A percentile compares a stretch with the other conserved stretches of the same genome.
These are phyloP conservation scores for Pleurotus ostreatus DNA, from an alignment of 768 basidiomycete species.

Conservation along the genomic window DNA sequence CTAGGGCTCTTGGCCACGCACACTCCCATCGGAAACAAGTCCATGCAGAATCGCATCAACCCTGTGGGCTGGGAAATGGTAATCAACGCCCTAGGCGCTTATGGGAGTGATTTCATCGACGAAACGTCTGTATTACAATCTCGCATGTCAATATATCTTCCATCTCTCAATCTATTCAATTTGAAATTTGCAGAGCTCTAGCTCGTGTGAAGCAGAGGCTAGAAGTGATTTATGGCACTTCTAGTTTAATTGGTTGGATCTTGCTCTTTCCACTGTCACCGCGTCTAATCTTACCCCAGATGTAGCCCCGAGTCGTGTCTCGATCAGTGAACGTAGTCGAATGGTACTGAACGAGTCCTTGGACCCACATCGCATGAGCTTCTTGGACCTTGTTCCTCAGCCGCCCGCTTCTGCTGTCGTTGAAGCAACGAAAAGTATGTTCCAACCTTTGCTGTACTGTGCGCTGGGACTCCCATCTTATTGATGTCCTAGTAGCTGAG, in stretches of 20 bases:
- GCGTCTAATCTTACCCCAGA: not conserved
- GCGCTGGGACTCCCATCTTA: too few relatives aligned
- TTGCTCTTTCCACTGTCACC: not conserved
- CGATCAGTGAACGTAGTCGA: not conserved
- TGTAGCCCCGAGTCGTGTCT: not conserved
- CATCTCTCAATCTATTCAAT: not conserved
- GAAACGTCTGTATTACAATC: constrained; percentile 25
- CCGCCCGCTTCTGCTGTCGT: not conserved
- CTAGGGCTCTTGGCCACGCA: constrained; percentile 53
- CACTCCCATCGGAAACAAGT: constrained; percentile 49
- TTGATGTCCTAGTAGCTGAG: too few relatives aligned
- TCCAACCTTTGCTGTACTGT: too few relatives aligned
- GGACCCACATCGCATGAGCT: not conserved
- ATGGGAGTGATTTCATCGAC: constrained; percentile 30
- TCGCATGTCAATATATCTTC: not conserved
- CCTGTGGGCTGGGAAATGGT: constrained; percentile 64
- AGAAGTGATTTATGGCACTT: constrained; percentile 9
- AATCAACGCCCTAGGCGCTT: constrained; percentile 46
- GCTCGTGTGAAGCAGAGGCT: constrained; percentile 8
- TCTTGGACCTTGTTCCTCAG: not conserved
- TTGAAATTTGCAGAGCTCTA: constrained; percentile 2
- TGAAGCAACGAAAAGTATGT: too few relatives aligned
- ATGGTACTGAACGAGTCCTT: not conserved
- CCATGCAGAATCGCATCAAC: constrained; percentile 61
- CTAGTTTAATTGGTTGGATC: constrained; percentile 8